A percentile compares a stretch with the other conserved stretches of the same genome.
Conservation (phyloP, 2,329 filamentous ascomycete species). For the Fusarium burgessii region DNA sequence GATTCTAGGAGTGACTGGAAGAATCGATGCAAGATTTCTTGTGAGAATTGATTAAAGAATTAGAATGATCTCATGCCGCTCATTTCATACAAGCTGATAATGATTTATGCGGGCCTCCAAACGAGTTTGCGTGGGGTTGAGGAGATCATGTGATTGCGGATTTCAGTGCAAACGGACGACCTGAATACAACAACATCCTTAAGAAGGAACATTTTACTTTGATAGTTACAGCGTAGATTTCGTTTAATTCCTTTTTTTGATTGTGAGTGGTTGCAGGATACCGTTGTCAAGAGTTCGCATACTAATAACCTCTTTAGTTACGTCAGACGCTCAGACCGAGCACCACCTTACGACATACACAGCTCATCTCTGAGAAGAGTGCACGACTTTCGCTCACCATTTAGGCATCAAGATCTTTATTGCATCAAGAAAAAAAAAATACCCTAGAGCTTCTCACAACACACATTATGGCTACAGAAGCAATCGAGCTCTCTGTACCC, state of each 20-base stretch:
- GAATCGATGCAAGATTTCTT: background rate
- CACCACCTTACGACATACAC: background rate
- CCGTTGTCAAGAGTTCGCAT: background rate
- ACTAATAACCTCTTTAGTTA: background rate
- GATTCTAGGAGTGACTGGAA: background rate
- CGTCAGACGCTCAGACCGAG: constrained; percentile 7
- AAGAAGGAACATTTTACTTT: background rate
- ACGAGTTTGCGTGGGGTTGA: constrained; percentile 31
- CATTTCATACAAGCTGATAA: constrained; percentile 14
- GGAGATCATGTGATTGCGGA: constrained; percentile 38
- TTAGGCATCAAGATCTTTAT: background rate
- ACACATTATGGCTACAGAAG: constrained; percentile 43
- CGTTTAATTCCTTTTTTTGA: background rate
- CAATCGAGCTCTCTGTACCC: constrained; percentile 66
- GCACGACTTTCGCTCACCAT: background rate
- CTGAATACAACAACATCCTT: background rate
- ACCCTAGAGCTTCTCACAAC: background rate
- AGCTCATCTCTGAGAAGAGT: background rate
- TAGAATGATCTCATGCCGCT: constrained; percentile 13
- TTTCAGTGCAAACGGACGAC: background rate
- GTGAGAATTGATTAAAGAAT: background rate
- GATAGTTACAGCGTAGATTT: background rate
- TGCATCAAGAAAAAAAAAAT: too few species aligned
- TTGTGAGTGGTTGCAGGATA: background rate
- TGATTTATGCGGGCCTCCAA: constrained; percentile 29